Evolutionary conservation across 441 rosid species (phyloP).

Genomic region (Gossypium gossypioides): DNA sequence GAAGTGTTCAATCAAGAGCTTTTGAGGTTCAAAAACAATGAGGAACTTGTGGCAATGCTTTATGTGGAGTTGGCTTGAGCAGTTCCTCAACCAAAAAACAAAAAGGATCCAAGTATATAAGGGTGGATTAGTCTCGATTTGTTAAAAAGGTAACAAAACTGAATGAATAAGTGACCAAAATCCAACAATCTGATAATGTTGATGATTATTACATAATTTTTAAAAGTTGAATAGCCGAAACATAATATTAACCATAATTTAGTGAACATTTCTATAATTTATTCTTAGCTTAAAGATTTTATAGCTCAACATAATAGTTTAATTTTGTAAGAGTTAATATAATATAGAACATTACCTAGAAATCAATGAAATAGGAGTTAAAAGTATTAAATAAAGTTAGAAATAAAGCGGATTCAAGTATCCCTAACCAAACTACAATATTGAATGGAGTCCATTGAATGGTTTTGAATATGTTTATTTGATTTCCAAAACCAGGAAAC

Average conservation of each 20-base stretch:
- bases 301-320: background rate
- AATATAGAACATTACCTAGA: no score
- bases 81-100: constrained; percentile 54
- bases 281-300: background rate
- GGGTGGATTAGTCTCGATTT: constrained; percentile 69
- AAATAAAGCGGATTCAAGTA: no score
- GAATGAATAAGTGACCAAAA: background rate
- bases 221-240: no score
- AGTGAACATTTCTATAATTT: background rate
- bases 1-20: constrained; percentile 91
- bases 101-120: constrained; percentile 74
- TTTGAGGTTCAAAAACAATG: constrained; percentile 79
- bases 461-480: background rate
- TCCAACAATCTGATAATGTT: background rate
- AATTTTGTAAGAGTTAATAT: no score
- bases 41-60: constrained; percentile 82
- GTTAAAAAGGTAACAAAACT: no score
- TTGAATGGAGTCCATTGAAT: no score
- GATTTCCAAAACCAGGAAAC: background rate
- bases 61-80: constrained; percentile 76
- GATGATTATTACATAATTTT: background rate
- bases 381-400: no score
- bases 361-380: no score
- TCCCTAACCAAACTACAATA: no score
- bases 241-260: background rate